These are phyloP conservation scores for Rubia occidens DNA, from an alignment of 305 asterid genomes.

Conservation along the genomic window DNA sequence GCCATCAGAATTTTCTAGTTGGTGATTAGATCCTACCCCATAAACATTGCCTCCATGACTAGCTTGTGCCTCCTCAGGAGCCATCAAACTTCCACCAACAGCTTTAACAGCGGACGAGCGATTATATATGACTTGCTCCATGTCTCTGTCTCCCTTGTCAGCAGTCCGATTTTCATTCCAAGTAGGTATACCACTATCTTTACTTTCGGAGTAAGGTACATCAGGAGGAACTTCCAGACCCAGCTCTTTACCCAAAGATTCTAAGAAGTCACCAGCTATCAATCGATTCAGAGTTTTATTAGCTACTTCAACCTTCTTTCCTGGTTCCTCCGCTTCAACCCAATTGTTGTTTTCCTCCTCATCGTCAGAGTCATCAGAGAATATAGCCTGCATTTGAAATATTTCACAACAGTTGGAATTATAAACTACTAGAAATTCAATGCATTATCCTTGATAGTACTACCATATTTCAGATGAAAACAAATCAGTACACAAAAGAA, in stretches of 20 bases:
- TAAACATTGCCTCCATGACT: conserved; percentile 20
- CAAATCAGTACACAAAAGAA: not conserved
- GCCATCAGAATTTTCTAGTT: not conserved
- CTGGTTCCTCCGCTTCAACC: conserved; percentile 41
- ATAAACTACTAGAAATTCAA: not conserved
- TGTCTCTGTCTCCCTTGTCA: conserved; percentile 24
- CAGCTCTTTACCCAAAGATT: conserved; percentile 85
- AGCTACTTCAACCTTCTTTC: conserved; percentile 65
- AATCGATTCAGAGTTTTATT: conserved; percentile 69
- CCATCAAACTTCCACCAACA: conserved; percentile 19
- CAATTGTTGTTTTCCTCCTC: conserved; percentile 44
- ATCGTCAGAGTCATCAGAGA: conserved; percentile 86
- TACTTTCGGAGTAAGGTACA: conserved; percentile 38
- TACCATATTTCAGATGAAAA: not conserved
- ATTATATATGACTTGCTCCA: conserved; percentile 18
- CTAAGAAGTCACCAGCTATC: conserved; percentile 94
- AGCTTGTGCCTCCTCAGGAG: conserved; percentile 19
- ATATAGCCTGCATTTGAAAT: conserved; percentile 53
- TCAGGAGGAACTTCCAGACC: conserved; percentile 84
- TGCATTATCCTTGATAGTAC: not conserved
- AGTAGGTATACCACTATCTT: conserved; percentile 21
- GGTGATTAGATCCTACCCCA: conserved; percentile 11
- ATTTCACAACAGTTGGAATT: not conserved
- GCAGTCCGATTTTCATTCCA: conserved; percentile 24
- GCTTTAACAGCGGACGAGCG: conserved; percentile 17